Evolutionary conservation across 2,329 filamentous ascomycete genomes (phyloP), one percentile per base, ranked within the genome.

Genomic region (Aspergillus proliferans): DNA sequence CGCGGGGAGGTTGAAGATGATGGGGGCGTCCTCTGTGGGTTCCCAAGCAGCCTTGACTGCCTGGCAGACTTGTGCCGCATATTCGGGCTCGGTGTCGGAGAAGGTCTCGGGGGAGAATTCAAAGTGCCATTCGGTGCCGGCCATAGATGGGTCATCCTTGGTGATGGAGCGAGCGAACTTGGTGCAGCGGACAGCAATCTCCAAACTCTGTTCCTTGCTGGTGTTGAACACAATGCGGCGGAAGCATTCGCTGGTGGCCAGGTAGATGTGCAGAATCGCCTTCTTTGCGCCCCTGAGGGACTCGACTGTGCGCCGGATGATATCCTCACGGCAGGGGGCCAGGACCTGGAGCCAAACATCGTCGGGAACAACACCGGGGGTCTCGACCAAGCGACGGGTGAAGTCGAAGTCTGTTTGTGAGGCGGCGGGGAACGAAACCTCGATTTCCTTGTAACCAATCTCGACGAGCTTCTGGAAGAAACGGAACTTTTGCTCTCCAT

Each of bases 361-460:
- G 65, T 93, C 88, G 47, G 91, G 90, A 7, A 91, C 82, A 12
- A 83, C 79, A 38, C 87, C 88, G 9, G 88, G 87, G 1, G 89
- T 95, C 62, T 94, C 85, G 56, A 96, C 83, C 58, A 97, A 76
- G 63, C 85, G 83, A 58, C 89, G 81, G 38, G 90, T 95, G 66
- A 97, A 97, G 76, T 95, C 88, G 75, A 91, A 97, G 74, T 97
- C 93, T 63, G 87, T 95, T 67, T 95, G 86, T 36, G 90, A 95
- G 12, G 92, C 90, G 0, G 90, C 95, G 45, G 92, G 92, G 73
- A 95, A 97, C 4, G 91, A 93, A 18, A 96, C 86, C 68, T 97
- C 92, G 57, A 97, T 96, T 73, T 97, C 92, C 74, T 96, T 97
- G 79, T 94, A 97, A 60, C 93, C 92, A 45, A 96, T 79, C 53